Base-by-base conservation (phyloP, 2,329 filamentous ascomycete species). In the Hypoxylon sp. region DNA sequence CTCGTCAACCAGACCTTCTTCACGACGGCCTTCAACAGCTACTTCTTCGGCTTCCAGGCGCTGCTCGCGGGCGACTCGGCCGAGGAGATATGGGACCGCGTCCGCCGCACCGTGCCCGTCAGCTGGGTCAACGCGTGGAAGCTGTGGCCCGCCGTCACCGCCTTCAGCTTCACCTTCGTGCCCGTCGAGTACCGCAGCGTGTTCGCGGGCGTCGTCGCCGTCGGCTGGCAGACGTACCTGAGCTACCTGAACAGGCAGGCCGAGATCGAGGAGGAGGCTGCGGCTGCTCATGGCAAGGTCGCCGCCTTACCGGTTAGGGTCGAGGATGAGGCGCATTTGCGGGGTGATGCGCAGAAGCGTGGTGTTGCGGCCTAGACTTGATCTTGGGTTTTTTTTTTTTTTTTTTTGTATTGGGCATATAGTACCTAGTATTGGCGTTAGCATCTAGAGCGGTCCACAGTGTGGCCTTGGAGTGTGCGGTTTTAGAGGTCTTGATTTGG, bases 161-260 rank as follows among this genome's bases (percentile, higher is more conserved):
- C 93, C 0, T 89, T 97, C 74, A 94, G 85, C 76, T 96, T 97
- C 73, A 88, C 90, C n/a, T 95, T 92, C 72, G 81, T 97, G 4
- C 87, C 89, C 24, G 82, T 93, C 49, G 88, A 94, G 73, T 94
- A 92, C 77, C 83, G 94, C 52, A 91, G 88, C 70, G 84, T 97
- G 15, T 95, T 97, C 70, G 87, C 90, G 0, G 92, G 91, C 1
- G 79, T 90, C 6, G 85, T 97, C 68, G 92, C 92, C 1, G 90
- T 97, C 53, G 91, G 91, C 0, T 97, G 94, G 94, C 94, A 97
- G 84, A 93, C 92, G 0, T 97, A 97, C 81, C 74, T 97, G 70
- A 92, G 89, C 70, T 91, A 88, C 77, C 77, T 97, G 72, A 97
- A 97, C 72, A 85, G 90, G 72, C 81, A 82, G 65, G 92, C 91